Evolutionary conservation across 257 asterid species (phyloP).

Genomic region (Prunella vulgaris): DNA sequence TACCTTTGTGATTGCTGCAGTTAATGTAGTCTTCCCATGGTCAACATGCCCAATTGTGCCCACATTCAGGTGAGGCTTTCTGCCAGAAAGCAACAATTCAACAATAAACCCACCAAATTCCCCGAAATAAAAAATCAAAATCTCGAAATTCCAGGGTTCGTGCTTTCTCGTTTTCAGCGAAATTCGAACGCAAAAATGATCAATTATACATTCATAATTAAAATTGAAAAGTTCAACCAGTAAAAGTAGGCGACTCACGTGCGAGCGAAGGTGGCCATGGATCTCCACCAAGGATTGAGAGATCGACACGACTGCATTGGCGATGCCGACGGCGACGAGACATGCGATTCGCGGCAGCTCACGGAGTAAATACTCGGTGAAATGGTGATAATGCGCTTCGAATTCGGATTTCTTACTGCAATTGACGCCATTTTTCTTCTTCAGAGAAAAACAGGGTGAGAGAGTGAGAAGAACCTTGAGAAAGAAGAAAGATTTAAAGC

Average conservation of each 20-base stretch:
- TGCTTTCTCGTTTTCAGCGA: background rate
- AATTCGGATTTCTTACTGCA: constrained; percentile 27
- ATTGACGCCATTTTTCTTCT: constrained; percentile 32
- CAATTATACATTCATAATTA: background rate
- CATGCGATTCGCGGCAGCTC: constrained; percentile 24
- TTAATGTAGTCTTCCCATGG: constrained; percentile 74
- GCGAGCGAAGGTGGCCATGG: constrained; percentile 43
- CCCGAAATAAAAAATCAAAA: background rate
- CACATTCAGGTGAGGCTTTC: constrained; percentile 36
- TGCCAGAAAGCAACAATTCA: constrained; percentile 14
- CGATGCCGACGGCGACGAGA: constrained; percentile 14
- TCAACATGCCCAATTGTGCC: constrained; percentile 40
- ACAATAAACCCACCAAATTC: background rate
- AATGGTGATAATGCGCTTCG: constrained; percentile 23
- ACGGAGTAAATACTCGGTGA: constrained; percentile 21
- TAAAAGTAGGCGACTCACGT: constrained; percentile 20
- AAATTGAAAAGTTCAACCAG: background rate
- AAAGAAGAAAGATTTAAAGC: no score
- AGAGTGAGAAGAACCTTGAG: background rate
- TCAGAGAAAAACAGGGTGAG: background rate
- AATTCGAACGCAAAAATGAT: background rate
- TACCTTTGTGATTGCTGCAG: constrained; percentile 93
- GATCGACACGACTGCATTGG: constrained; percentile 15
- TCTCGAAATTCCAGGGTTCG: background rate
- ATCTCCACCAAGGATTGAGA: constrained; percentile 31